These are phyloP conservation scores for Luzula sylvatica DNA, from an alignment of 176 grass and related monocot genomes.

Conservation along the genomic window DNA sequence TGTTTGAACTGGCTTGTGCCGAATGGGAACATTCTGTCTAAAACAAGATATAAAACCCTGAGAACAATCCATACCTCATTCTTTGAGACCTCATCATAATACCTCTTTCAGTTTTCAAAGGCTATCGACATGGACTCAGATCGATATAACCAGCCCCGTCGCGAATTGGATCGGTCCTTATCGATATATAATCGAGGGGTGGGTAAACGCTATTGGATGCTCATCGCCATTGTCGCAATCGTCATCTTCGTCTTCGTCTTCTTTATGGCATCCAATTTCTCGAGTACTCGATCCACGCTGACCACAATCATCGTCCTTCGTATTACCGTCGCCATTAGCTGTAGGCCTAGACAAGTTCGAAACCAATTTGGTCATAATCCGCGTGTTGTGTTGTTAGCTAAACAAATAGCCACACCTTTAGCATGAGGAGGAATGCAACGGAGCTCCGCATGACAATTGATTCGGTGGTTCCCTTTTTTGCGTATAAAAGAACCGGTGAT, in stretches of 20 bases:
- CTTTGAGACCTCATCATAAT: background rate
- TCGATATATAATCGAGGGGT: background rate
- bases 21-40: conserved; percentile 6
- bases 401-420: background rate
- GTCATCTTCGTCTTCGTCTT: conserved; percentile 2
- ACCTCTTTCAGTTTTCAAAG: background rate
- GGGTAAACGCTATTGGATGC: conserved; percentile 5
- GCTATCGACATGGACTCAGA: background rate
- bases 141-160: background rate
- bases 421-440: background rate
- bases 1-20: no score
- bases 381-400: background rate
- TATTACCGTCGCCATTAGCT: background rate
- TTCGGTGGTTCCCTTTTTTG: background rate
- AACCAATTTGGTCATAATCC: background rate
- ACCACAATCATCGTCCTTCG: background rate
- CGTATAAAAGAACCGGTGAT: conserved; percentile 12
- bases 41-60: background rate
- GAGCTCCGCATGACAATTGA: background rate
- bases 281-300: background rate
- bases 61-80: background rate
- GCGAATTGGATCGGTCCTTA: background rate
- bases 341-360: conserved; percentile 3
- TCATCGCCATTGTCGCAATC: background rate
- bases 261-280: background rate